A percentile compares a stretch with the other conserved stretches of the same genome.
Conservation (phyloP, 331 rosid species). For the Stylosanthes scabra region DNA sequence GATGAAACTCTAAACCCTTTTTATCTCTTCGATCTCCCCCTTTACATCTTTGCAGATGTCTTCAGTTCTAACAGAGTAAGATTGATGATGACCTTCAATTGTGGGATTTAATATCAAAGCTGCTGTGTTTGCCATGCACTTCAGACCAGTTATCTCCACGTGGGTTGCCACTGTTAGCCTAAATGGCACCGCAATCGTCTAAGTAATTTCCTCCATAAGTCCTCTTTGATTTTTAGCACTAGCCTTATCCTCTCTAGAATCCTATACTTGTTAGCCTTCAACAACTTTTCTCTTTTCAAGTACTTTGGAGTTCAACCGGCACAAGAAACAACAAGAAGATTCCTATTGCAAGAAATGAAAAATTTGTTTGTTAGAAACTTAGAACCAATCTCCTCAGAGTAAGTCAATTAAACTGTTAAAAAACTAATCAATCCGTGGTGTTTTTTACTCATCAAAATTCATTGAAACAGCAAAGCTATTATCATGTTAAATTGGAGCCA, state of each 20-base stretch:
- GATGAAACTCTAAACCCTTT: too few species aligned
- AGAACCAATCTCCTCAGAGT: slow-evolving; percentile 11
- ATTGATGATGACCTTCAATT: slow-evolving; percentile 40
- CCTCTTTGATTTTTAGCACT: slow-evolving; percentile 36
- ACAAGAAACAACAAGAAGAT: slow-evolving; percentile 36
- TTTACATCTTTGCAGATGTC: neutral
- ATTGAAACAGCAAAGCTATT: slow-evolving; percentile 31
- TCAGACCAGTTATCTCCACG: slow-evolving; percentile 64
- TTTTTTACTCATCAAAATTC: slow-evolving; percentile 26
- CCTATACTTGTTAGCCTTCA: slow-evolving; percentile 22
- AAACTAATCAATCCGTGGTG: neutral
- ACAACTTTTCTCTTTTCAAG: slow-evolving; percentile 33
- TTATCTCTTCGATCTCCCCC: too few species aligned
- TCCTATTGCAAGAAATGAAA: slow-evolving; percentile 34
- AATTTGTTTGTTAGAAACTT: neutral
- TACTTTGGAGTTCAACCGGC: slow-evolving; percentile 31
- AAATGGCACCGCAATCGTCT: slow-evolving; percentile 66
- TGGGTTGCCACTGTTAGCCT: slow-evolving; percentile 59
- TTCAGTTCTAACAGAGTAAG: slow-evolving; percentile 28
- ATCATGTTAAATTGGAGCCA: too few species aligned
- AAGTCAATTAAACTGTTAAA: slow-evolving; percentile 11
- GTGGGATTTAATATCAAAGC: slow-evolving; percentile 50
- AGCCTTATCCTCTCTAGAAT: slow-evolving; percentile 42
- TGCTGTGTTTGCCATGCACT: slow-evolving; percentile 59
- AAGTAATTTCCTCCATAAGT: slow-evolving; percentile 68